A percentile compares a stretch with the other conserved stretches of the same genome.
Evolutionary conservation across 208 protist species (phyloP).

Genomic region (Trypanosomatidae sp.): DNA sequence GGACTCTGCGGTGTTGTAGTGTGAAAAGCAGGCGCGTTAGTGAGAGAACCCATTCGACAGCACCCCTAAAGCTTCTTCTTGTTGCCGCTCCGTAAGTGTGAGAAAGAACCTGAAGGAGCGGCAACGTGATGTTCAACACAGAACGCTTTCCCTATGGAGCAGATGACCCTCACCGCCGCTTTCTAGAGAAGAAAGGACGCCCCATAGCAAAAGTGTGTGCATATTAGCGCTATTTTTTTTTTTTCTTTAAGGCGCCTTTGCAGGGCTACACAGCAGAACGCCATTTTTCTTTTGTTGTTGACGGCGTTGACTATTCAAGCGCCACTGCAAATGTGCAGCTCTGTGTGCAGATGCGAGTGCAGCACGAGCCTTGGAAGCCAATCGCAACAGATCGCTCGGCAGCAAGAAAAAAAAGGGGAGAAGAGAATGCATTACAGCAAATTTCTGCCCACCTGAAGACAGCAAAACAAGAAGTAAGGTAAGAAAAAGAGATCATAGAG

Average conservation of each 20-base stretch:
- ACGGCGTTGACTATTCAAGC: neutral
- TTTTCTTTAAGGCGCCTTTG: neutral
- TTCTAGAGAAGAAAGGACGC: neutral
- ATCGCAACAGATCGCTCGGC: neutral
- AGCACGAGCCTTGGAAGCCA: neutral
- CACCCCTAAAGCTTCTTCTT: neutral
- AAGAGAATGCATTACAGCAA: neutral
- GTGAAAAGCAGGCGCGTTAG: neutral
- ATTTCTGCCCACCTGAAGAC: neutral
- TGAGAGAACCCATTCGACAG: neutral
- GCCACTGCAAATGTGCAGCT: neutral
- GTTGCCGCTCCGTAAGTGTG: neutral
- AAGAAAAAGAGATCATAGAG: neutral
- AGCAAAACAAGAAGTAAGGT: slow-evolving; percentile 5
- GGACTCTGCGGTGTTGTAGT: neutral
- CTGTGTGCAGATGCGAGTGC: neutral
- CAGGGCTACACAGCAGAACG: neutral
- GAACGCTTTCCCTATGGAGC: neutral
- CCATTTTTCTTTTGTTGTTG: neutral
- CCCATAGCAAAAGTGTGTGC: neutral
- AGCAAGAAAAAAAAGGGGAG: neutral
- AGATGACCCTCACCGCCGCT: neutral
- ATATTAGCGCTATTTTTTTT: neutral
- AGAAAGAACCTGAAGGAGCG: neutral
- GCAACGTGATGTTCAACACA: neutral